Percentiles rank a stretch among this genome's conserved stretches.
Conservation (phyloP, 108 stramenopile species). For the Conticribra weissflogii region DNA sequence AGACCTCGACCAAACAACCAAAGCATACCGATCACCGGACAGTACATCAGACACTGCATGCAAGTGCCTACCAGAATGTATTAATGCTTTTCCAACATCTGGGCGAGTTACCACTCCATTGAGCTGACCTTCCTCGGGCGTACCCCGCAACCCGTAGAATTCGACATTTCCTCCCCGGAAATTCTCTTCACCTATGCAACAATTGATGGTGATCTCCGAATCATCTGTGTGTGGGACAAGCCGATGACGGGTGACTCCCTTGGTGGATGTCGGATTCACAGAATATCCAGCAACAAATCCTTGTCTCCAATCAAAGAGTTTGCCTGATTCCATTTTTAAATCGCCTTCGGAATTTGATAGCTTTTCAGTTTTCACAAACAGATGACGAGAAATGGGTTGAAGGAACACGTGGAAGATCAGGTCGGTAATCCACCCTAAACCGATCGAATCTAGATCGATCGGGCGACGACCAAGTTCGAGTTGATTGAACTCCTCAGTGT, state of each 20-base stretch:
- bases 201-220: constrained; percentile 82
- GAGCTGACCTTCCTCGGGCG: constrained; percentile 53
- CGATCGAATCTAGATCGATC: constrained; percentile 72
- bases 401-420: constrained; percentile 72
- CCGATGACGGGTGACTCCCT: constrained; percentile 61
- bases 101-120: constrained; percentile 52
- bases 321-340: neutral
- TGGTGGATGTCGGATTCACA: constrained; percentile 41
- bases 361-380: constrained; percentile 60
- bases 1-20: constrained; percentile 76
- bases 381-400: constrained; percentile 63
- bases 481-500: constrained; percentile 32
- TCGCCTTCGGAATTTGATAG: constrained; percentile 1
- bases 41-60: constrained; percentile 78
- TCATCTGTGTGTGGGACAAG: constrained; percentile 87
- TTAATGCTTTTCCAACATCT: constrained; percentile 58
- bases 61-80: constrained; percentile 82
- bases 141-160: constrained; percentile 78
- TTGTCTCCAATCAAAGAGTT: constrained; percentile 77
- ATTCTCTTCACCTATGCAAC: constrained; percentile 69
- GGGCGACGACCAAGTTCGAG: constrained; percentile 39
- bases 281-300: constrained; percentile 83
- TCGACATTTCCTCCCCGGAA: constrained; percentile 70
- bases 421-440: constrained; percentile 76
- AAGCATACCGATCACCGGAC: constrained; percentile 76